These are phyloP conservation scores for Diplodia mutila DNA, from an alignment of 2,329 filamentous ascomycete species.

Conservation along the genomic window DNA sequence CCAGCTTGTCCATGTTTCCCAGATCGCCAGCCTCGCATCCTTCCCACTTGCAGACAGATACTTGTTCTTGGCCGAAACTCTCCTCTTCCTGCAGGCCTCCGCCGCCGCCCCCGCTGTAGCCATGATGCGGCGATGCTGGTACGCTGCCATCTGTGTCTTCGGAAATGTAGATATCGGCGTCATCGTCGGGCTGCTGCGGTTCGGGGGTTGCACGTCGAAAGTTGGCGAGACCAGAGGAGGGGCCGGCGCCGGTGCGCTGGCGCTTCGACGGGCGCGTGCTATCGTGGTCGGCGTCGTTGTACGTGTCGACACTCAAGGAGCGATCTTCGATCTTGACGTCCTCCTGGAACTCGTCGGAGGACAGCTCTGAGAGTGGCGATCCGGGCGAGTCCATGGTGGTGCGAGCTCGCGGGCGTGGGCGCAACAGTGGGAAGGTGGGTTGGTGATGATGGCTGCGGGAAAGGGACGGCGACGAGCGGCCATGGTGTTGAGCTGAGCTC, in stretches of 20 bases:
- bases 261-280: constrained; percentile 42
- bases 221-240: constrained; percentile 22
- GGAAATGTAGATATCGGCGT: constrained; percentile 71
- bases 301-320: constrained; percentile 51
- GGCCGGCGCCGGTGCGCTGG: constrained; percentile 39
- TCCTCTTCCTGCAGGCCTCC: constrained; percentile 24
- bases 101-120: constrained; percentile 47
- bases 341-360: constrained; percentile 65
- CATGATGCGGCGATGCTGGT: constrained; percentile 57
- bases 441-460: constrained; percentile 15
- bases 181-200: constrained; percentile 30
- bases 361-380: constrained; percentile 67
- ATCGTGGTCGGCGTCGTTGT: constrained; percentile 40
- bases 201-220: constrained; percentile 35
- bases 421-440: constrained; percentile 6
- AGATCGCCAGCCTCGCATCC: constrained; percentile 54
- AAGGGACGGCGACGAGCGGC: constrained; percentile 14
- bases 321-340: constrained; percentile 54
- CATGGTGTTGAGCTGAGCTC: constrained; percentile 23
- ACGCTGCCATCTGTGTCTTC: constrained; percentile 84
- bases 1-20: constrained; percentile 56
- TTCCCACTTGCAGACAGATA: constrained; percentile 55
- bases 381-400: constrained; percentile 57
- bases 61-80: constrained; percentile 43
- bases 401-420: background rate